Percentiles rank a stretch among this genome's conserved stretches.
Conservation (phyloP, 345 rosid species). For the Eutrema japonicum region DNA sequence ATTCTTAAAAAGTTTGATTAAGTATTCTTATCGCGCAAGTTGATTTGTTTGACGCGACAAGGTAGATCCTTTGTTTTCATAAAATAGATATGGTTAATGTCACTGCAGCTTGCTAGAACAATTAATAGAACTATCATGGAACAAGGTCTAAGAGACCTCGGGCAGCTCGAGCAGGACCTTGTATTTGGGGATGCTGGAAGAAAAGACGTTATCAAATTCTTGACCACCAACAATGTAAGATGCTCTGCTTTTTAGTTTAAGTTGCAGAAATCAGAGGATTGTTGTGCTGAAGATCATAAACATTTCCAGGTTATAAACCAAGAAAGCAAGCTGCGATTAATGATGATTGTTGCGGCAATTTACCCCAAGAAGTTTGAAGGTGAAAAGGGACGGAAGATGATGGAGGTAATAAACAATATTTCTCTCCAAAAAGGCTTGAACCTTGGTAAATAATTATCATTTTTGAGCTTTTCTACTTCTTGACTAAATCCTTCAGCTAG, state of each 20-base stretch:
- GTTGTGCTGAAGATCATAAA: background rate
- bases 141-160: slow-evolving; percentile 74
- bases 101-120: slow-evolving; percentile 88
- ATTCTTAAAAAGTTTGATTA: slow-evolving; percentile 3
- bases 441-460: background rate
- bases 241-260: slow-evolving; percentile 8
- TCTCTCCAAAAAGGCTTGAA: background rate
- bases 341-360: slow-evolving; percentile 90
- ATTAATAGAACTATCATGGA: slow-evolving; percentile 83
- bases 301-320: slow-evolving; percentile 73
- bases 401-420: slow-evolving; percentile 62
- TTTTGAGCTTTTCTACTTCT: slow-evolving; percentile 3
- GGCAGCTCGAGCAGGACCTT: slow-evolving; percentile 95
- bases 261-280: background rate
- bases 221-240: slow-evolving; percentile 68
- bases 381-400: slow-evolving; percentile 82
- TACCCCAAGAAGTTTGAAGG: slow-evolving; percentile 93
- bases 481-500: slow-evolving; percentile 60
- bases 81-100: slow-evolving; percentile 25
- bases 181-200: slow-evolving; percentile 98
- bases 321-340: slow-evolving; percentile 90
- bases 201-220: slow-evolving; percentile 84
- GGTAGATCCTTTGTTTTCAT: slow-evolving; percentile 8
- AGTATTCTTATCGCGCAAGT: background rate
- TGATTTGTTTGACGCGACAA: slow-evolving; percentile 15